Evolutionary conservation across 352 stramenopile genomes (phyloP), one percentile per base, ranked within the genome.

Genomic region (Peronosclerospora sorghi): DNA sequence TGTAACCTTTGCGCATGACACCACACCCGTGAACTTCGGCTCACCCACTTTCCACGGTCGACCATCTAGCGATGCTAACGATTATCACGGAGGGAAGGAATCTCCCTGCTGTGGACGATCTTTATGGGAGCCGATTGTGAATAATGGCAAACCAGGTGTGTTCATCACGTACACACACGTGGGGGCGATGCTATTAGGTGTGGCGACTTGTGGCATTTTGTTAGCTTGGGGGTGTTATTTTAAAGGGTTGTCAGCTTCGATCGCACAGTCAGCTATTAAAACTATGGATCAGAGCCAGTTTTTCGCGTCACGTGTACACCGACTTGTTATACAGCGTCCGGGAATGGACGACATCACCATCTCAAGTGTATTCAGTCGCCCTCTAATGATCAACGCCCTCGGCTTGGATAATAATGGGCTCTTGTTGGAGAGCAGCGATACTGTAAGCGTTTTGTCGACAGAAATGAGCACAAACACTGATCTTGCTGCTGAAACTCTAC

Each of bases 111-210:
- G 46, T 32, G 67, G 48, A 19, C 57, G 45, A 19, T 57, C 80
- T 5, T 77, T 83, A 28, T 87, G 75, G 75, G 66, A 86, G 27
- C 59, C 69, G 9, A 85, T 90, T 36, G 72, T 73, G 23, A 84
- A 79, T 35, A 68, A 81, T 21, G 74, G 78, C 26, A 82, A 87
- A 41, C 58, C 51, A 40, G 78, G 78, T 19, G 71, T 90, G 30
- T 86, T 90, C 45, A 86, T 90, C 51, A 82, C 78, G 14, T 86
- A 85, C 37, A 81, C 79, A 29, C 73, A 86, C 41, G 66, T 79
- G 18, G 70, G 68, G 9, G 70, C 68, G 5, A 81, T 86, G 73
- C 35, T 82, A 8, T 46, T 67, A 17, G 55, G 58, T 24, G 53
- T 70, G 19, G 50, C 75, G 2, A 68, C 54, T 1, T 74, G 55